Percentiles rank a stretch among this genome's conserved stretches.
These are phyloP conservation scores for Pichia membranifaciens DNA, from an alignment of 805 yeast species.

Conservation along the genomic window DNA sequence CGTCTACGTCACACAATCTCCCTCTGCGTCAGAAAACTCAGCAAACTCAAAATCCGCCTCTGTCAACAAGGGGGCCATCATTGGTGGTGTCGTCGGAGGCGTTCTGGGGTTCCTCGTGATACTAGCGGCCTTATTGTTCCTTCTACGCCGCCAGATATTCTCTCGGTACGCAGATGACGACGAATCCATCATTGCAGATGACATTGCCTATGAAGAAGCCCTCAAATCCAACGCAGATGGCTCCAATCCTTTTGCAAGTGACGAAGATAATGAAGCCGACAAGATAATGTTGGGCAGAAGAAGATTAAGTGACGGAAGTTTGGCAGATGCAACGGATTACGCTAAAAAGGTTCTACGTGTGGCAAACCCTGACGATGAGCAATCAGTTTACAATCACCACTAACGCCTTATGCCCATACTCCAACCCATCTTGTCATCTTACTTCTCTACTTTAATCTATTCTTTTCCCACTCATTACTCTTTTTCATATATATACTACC, in stretches of 20 bases:
- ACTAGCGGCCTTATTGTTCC: conserved; percentile 27
- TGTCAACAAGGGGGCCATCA: conserved; percentile 29
- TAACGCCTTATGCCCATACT: too few species aligned
- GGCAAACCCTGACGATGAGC: conserved; percentile 69
- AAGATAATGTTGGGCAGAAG: conserved; percentile 75
- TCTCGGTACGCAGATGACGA: conserved; percentile 29
- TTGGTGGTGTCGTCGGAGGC: conserved; percentile 35
- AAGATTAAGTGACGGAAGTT: conserved; percentile 76
- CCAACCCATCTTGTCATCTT: background rate
- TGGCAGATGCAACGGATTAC: conserved; percentile 82
- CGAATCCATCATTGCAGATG: conserved; percentile 42
- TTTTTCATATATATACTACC: background rate
- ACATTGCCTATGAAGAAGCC: conserved; percentile 53
- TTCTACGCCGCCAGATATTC: conserved; percentile 30
- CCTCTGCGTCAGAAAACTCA: conserved; percentile 19
- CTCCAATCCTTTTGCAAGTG: conserved; percentile 55
- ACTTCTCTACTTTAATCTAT: background rate
- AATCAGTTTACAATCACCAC: background rate
- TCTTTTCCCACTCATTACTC: background rate
- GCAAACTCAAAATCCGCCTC: conserved; percentile 22
- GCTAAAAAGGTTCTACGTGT: conserved; percentile 76
- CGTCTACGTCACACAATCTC: conserved; percentile 25
- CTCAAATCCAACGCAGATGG: conserved; percentile 38
- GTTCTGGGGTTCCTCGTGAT: conserved; percentile 26
- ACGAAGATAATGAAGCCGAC: conserved; percentile 38